Percentiles rank a stretch among this genome's conserved stretches.
These are phyloP conservation scores for Chenopodium album DNA, from an alignment of 148 eudicot genomes.

Conservation along the genomic window DNA sequence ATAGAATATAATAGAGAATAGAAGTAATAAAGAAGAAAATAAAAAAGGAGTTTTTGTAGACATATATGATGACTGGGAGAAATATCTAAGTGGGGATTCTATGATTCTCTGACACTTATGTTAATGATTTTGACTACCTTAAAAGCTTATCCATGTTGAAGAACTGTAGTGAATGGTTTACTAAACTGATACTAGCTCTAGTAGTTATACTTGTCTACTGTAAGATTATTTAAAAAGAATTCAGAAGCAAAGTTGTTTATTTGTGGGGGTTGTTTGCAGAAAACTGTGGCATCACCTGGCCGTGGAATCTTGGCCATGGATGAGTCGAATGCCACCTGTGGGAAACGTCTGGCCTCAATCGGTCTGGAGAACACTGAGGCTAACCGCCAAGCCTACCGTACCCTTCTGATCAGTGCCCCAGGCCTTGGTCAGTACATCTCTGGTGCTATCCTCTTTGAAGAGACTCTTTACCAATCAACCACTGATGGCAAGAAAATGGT, in stretches of 20 bases:
- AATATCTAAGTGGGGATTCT: neutral
- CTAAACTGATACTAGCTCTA: neutral
- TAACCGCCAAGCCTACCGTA: conserved; percentile 85
- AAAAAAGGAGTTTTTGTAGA: too few relatives aligned
- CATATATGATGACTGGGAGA: neutral
- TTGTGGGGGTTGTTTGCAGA: conserved; percentile 38
- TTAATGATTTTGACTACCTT: neutral
- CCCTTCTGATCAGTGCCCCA: conserved; percentile 68
- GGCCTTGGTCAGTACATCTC: conserved; percentile 80
- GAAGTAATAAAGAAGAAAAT: neutral
- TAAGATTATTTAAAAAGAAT: neutral
- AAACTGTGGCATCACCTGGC: conserved; percentile 83
- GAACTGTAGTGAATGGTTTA: neutral
- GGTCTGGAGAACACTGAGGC: conserved; percentile 96
- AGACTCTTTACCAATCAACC: conserved; percentile 92
- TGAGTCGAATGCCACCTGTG: conserved; percentile 91
- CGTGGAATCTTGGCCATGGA: conserved; percentile 94
- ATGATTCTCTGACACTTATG: neutral
- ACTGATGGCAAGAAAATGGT: conserved; percentile 77
- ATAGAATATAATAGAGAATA: too few relatives aligned
- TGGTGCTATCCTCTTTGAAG: conserved; percentile 92
- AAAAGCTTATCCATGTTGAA: neutral
- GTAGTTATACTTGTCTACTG: neutral
- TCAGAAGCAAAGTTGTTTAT: neutral
- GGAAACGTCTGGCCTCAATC: conserved; percentile 81